Evolutionary conservation across 2,329 filamentous ascomycete species (phyloP).

Genomic region (Epichloe festucae): DNA sequence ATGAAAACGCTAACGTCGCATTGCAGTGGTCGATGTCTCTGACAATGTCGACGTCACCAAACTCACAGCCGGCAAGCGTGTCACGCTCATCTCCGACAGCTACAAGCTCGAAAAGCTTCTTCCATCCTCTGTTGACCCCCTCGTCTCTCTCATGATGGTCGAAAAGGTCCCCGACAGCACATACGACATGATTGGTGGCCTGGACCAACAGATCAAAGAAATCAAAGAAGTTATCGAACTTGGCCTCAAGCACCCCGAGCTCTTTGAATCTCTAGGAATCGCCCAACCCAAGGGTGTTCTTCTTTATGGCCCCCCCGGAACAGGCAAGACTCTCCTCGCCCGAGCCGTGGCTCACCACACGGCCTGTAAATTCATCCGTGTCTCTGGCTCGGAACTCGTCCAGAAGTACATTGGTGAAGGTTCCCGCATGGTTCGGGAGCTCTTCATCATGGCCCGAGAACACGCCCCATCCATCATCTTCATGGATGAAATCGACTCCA

Average conservation of each 20-base stretch:
- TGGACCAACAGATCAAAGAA: slow-evolving; percentile 99
- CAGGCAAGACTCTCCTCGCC: slow-evolving; percentile 89
- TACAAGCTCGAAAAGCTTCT: slow-evolving; percentile 99
- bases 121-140: slow-evolving; percentile 91
- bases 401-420: slow-evolving; percentile 99
- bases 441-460: slow-evolving; percentile 98
- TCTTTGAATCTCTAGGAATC: slow-evolving; percentile 98
- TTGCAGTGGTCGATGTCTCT: slow-evolving; percentile 80
- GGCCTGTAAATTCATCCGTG: slow-evolving; percentile 97
- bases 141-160: slow-evolving; percentile 99
- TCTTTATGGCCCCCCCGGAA: slow-evolving; percentile 91
- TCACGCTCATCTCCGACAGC: slow-evolving; percentile 89
- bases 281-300: slow-evolving; percentile 96
- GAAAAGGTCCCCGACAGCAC: slow-evolving; percentile 99
- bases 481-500: slow-evolving; percentile 99
- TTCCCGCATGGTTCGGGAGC: slow-evolving; percentile 93
- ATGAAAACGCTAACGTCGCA: not conserved
- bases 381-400: slow-evolving; percentile 89
- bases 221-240: slow-evolving; percentile 99
- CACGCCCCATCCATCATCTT: slow-evolving; percentile 98
- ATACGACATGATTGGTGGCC: slow-evolving; percentile 98
- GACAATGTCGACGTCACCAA: slow-evolving; percentile 91
- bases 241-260: slow-evolving; percentile 92
- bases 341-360: slow-evolving; percentile 96
- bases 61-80: slow-evolving; percentile 93